Percentiles rank a stretch among this genome's conserved stretches.
Conservation (phyloP, 176 grass and related monocot genomes). For the Musa itinerans region DNA sequence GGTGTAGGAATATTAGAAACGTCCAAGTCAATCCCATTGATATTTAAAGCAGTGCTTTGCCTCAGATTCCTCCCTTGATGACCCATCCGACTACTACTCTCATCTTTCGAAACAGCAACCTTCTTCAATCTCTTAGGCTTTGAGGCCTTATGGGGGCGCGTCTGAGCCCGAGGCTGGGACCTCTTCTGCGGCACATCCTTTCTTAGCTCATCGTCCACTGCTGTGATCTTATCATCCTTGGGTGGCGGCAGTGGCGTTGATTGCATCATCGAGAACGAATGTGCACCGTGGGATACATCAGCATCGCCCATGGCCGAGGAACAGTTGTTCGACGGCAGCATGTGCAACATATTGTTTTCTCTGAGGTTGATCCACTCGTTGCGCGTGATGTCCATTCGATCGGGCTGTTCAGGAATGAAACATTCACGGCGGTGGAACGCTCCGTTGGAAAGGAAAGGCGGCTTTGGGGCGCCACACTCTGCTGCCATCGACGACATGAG, state of each 20-base stretch:
- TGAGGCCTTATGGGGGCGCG: background rate
- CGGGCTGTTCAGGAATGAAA: background rate
- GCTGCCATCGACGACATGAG: background rate
- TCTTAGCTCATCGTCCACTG: background rate
- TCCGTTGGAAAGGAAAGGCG: background rate
- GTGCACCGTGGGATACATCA: background rate
- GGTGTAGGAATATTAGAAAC: constrained; percentile 1
- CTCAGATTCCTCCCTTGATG: background rate
- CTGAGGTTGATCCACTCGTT: background rate
- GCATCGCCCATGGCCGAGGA: background rate
- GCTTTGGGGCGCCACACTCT: background rate
- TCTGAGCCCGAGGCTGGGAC: background rate
- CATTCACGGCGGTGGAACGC: background rate
- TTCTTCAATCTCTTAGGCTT: constrained; percentile 3
- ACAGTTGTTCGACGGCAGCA: background rate
- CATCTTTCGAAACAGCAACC: background rate
- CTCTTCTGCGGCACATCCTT: constrained; percentile 2
- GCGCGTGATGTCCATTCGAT: background rate
- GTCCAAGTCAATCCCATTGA: constrained; percentile 9
- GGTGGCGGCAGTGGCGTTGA: background rate
- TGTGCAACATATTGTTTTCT: background rate
- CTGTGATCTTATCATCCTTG: background rate
- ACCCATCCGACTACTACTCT: background rate
- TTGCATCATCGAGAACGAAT: background rate
- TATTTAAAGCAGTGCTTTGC: background rate